phyloP scores from a whole-genome alignment of 805 yeast genomes.

The Starmerella scarabaei region DNA sequence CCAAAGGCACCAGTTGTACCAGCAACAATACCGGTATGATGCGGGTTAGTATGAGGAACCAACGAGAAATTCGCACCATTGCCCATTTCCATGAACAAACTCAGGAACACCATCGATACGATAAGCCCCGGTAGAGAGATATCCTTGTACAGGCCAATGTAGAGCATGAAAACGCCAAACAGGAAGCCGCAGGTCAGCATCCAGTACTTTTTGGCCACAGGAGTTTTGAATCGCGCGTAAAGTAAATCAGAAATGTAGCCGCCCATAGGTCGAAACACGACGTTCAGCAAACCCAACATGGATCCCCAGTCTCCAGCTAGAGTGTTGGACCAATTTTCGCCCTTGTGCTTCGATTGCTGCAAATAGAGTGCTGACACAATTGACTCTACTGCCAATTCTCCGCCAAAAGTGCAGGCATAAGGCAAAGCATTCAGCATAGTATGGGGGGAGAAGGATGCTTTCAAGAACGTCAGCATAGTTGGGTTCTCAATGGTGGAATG shows the following conservation, averaged over 20 bases:
- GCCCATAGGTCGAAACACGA: conserved; percentile 14
- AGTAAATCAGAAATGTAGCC: conserved; percentile 23
- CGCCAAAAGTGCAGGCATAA: too few relatives aligned
- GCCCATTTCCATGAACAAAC: conserved; percentile 30
- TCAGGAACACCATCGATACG: conserved; percentile 26
- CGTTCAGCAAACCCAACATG: conserved; percentile 16
- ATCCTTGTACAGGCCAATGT: conserved; percentile 27
- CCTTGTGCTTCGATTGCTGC: too few relatives aligned
- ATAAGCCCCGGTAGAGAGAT: conserved; percentile 26
- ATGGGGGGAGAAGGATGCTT: too few relatives aligned
- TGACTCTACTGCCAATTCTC: too few relatives aligned
- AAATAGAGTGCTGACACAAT: too few relatives aligned
- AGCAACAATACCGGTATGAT: too few relatives aligned
- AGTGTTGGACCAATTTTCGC: too few relatives aligned
- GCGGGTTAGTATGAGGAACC: too few relatives aligned
- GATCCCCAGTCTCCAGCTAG: conserved; percentile 17
- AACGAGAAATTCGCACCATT: conserved; percentile 31
- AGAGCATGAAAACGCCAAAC: conserved; percentile 28
- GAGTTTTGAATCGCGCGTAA: conserved; percentile 24
- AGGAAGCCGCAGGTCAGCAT: conserved; percentile 24
- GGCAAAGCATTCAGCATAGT: too few relatives aligned
- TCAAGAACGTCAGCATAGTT: too few relatives aligned
- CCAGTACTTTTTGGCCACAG: conserved; percentile 29
- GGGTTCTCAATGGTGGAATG: too few relatives aligned
- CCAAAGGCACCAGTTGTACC: too few relatives aligned